A percentile compares a stretch with the other conserved stretches of the same genome.
Conservation (phyloP, 208 protist genomes). For the Porcisia hertigi region DNA sequence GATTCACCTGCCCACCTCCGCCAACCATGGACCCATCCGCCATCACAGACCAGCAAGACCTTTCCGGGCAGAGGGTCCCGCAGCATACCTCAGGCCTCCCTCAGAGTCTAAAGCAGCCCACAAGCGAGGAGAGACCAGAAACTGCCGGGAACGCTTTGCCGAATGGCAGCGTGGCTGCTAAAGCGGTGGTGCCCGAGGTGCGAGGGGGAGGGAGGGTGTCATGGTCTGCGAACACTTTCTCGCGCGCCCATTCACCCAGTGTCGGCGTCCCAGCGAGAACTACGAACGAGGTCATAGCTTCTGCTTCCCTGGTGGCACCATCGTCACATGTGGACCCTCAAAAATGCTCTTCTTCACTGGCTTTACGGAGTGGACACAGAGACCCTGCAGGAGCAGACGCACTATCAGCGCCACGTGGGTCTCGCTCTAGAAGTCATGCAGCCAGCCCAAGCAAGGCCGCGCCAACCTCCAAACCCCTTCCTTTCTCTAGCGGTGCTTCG, state of each 20-base stretch:
- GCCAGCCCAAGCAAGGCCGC: neutral
- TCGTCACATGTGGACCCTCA: too few species aligned
- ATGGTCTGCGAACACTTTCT: neutral
- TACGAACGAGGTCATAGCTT: neutral
- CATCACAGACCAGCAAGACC: neutral
- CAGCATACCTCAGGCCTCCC: constrained; percentile 7
- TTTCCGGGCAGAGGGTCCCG: neutral
- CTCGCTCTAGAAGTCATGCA: neutral
- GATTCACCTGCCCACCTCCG: neutral
- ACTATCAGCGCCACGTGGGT: neutral
- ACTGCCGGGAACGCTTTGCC: neutral
- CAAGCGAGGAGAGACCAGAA: neutral
- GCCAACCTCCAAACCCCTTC: neutral
- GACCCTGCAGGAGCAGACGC: neutral
- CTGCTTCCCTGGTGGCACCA: neutral
- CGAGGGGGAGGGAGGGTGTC: too few species aligned
- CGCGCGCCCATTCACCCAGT: neutral
- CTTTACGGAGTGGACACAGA: neutral
- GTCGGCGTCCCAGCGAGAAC: neutral
- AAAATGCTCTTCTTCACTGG: neutral
- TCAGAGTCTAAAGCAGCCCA: constrained; percentile 10
- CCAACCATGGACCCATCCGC: neutral
- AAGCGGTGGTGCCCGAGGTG: neutral
- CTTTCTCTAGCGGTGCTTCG: neutral
- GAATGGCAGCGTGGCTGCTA: neutral